Percentiles rank a stretch among this genome's conserved stretches.
These are phyloP conservation scores for Isabelozyma pseudorhagii DNA, from an alignment of 805 yeast genomes.

Conservation along the genomic window DNA sequence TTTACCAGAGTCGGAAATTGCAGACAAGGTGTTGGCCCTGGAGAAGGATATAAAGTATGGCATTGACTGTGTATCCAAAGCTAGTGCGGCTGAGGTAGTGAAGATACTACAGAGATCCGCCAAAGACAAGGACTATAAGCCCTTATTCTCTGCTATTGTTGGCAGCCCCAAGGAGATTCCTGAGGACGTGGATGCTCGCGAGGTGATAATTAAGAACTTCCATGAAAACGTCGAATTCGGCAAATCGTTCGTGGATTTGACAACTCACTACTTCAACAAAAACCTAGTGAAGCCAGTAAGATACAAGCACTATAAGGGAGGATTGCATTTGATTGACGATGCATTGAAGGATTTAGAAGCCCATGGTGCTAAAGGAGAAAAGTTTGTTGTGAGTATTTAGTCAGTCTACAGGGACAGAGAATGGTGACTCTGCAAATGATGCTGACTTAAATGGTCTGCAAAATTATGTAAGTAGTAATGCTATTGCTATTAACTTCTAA, in stretches of 20 bases:
- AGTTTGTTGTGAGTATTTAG: conserved; percentile 28
- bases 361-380: conserved; percentile 42
- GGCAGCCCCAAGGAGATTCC: conserved; percentile 23
- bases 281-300: conserved; percentile 30
- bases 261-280: conserved; percentile 25
- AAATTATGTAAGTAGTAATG: no score
- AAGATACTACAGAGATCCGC: conserved; percentile 18
- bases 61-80: conserved; percentile 44
- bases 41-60: conserved; percentile 28
- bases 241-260: conserved; percentile 25
- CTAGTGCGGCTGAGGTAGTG: conserved; percentile 30
- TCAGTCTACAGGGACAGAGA: neutral
- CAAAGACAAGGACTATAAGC: conserved; percentile 5
- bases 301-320: conserved; percentile 31
- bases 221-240: conserved; percentile 43
- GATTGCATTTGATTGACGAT: conserved; percentile 25
- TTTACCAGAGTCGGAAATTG: conserved; percentile 14
- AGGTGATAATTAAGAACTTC: conserved; percentile 38
- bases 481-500: no score
- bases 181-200: conserved; percentile 21
- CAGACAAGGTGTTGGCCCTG: conserved; percentile 3
- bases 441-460: no score
- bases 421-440: no score
- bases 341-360: conserved; percentile 38
- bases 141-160: conserved; percentile 38